phyloP scores from a whole-genome alignment of 2,329 filamentous ascomycete genomes.

The Mollisiaceae sp. region DNA sequence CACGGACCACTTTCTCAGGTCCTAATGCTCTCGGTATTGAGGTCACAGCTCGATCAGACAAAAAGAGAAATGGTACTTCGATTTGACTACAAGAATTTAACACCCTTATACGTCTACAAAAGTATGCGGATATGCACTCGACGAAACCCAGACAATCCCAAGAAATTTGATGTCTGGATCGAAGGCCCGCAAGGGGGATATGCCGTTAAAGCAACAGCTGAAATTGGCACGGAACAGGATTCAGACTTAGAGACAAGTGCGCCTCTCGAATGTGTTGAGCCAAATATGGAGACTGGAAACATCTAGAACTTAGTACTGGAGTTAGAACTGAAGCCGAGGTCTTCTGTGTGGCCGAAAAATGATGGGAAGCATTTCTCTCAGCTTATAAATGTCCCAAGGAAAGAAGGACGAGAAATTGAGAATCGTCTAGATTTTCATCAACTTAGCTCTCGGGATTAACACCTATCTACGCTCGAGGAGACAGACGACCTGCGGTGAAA shows the following conservation, averaged over 20 bases:
- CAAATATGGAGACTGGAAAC: neutral
- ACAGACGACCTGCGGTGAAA: neutral
- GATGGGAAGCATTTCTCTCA: neutral
- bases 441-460: neutral
- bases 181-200: conserved; percentile 65
- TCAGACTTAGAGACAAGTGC: neutral
- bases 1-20: conserved; percentile 85
- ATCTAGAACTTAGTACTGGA: neutral
- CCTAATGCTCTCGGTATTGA: conserved; percentile 73
- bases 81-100: conserved; percentile 81
- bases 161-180: conserved; percentile 67
- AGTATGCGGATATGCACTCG: conserved; percentile 72
- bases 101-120: conserved; percentile 79
- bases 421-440: neutral
- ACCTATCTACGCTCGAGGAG: neutral
- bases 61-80: conserved; percentile 50
- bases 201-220: conserved; percentile 63
- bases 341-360: neutral
- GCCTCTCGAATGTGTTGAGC: neutral
- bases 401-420: neutral
- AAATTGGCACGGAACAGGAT: conserved; percentile 19
- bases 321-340: neutral
- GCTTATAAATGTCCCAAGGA: neutral
- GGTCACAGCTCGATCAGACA: conserved; percentile 48
- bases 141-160: conserved; percentile 46